Evolutionary conservation across 495 filamentous ascomycete species (phyloP).

Genomic region (Xanthoparmelia taractica): DNA sequence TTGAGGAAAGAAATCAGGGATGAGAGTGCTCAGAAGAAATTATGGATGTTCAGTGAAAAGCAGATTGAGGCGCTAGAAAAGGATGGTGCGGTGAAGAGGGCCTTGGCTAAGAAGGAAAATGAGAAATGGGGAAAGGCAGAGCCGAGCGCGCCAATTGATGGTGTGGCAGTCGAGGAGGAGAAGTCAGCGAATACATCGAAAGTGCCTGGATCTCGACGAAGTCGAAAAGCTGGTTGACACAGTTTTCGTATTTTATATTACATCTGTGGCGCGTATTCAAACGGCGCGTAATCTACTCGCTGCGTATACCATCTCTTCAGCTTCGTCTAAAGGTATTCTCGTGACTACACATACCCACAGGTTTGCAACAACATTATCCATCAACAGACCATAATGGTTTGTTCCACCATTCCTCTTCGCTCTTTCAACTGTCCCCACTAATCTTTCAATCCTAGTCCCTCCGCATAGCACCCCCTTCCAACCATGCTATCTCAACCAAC

Average conservation of each 20-base stretch:
- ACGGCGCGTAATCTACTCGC: not conserved
- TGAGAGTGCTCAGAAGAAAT: conserved; percentile 65
- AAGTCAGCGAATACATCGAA: conserved; percentile 23
- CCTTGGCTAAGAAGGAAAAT: conserved; percentile 59
- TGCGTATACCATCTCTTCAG: conserved; percentile 8
- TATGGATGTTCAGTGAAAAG: conserved; percentile 85
- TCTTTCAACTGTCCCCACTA: conserved; percentile 43
- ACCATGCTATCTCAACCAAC: conserved; percentile 48
- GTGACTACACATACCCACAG: not conserved
- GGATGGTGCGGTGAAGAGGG: conserved; percentile 60
- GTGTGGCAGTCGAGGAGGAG: conserved; percentile 18
- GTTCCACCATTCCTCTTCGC: conserved; percentile 68
- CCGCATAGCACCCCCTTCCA: conserved; percentile 67
- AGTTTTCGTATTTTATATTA: not conserved
- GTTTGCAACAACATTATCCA: not conserved
- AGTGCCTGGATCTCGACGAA: conserved; percentile 39
- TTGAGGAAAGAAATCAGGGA: conserved; percentile 67
- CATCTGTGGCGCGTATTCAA: not conserved
- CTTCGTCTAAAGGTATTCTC: not conserved
- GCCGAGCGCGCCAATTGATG: conserved; percentile 29
- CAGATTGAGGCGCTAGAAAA: conserved; percentile 78
- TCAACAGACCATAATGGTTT: conserved; percentile 30
- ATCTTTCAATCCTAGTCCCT: conserved; percentile 56
- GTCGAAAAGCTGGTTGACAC: conserved; percentile 32
- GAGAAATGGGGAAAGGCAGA: conserved; percentile 42